Conservation (phyloP, 805 yeast genomes). For the Lipomyces starkeyi region DNA sequence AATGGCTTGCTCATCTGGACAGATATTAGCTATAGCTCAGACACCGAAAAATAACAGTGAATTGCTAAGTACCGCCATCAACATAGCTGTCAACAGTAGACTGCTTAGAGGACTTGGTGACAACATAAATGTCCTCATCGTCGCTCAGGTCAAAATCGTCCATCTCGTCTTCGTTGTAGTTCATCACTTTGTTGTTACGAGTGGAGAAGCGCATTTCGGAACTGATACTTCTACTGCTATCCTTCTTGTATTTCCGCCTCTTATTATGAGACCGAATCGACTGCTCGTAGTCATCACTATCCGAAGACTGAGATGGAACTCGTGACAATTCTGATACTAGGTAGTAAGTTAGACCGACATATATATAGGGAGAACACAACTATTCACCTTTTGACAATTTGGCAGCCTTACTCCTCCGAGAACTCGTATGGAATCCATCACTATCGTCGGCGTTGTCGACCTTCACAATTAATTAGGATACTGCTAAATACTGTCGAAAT, state of each 20-base stretch:
- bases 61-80: constrained; percentile 29
- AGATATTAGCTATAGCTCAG: constrained; percentile 6
- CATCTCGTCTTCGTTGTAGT: constrained; percentile 72
- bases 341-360: not conserved
- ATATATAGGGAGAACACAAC: not conserved
- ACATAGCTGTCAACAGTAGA: constrained; percentile 7
- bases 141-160: constrained; percentile 58
- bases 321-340: constrained; percentile 12
- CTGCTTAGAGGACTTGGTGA: constrained; percentile 4
- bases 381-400: constrained; percentile 16
- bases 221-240: constrained; percentile 23
- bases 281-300: constrained; percentile 34
- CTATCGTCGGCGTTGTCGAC: constrained; percentile 29
- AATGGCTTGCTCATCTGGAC: constrained; percentile 45
- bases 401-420: constrained; percentile 13
- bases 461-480: constrained; percentile 4
- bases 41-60: not conserved
- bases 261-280: constrained; percentile 23
- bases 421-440: constrained; percentile 17
- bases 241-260: constrained; percentile 37
- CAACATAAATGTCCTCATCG: constrained; percentile 40
- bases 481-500: not conserved
- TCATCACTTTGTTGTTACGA: constrained; percentile 71
- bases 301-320: constrained; percentile 19
- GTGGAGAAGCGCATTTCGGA: constrained; percentile 68